Percentiles rank a stretch among this genome's conserved stretches.
Evolutionary conservation across 2,329 filamentous ascomycete species (phyloP).

Genomic region (Colletotrichum shisoi): DNA sequence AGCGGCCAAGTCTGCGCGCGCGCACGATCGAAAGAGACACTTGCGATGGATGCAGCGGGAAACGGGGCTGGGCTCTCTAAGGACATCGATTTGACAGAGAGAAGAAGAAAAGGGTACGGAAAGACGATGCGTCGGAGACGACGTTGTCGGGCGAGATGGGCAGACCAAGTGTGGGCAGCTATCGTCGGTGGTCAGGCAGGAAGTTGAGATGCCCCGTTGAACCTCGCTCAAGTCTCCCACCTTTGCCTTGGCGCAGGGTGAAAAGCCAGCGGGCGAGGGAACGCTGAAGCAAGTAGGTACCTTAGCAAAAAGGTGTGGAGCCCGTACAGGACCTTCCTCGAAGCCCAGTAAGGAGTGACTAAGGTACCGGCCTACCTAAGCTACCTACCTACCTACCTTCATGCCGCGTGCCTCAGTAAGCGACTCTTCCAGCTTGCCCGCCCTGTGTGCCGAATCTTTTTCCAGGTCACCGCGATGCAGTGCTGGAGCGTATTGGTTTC

Average conservation of each 20-base stretch:
- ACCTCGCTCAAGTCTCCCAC: slow-evolving; percentile 2
- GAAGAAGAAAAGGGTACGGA: neutral
- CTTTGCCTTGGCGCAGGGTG: slow-evolving; percentile 3
- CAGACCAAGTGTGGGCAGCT: slow-evolving; percentile 27
- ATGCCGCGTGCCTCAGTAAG: no score
- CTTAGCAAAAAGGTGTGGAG: slow-evolving; percentile 3
- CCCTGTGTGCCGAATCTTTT: neutral
- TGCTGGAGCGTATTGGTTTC: neutral
- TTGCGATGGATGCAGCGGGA: slow-evolving; percentile 1
- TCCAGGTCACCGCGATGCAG: neutral
- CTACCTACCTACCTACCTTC: no score
- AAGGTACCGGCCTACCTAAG: no score
- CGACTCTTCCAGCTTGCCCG: neutral
- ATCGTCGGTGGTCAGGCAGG: slow-evolving; percentile 10
- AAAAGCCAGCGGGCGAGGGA: slow-evolving; percentile 1
- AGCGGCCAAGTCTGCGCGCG: slow-evolving; percentile 11
- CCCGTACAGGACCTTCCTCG: neutral
- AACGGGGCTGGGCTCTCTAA: neutral
- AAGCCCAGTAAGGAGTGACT: slow-evolving; percentile 8
- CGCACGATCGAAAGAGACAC: slow-evolving; percentile 5
- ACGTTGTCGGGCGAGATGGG: slow-evolving; percentile 22
- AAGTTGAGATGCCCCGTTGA: slow-evolving; percentile 7
- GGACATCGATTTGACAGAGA: neutral
- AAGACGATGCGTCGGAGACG: slow-evolving; percentile 9
- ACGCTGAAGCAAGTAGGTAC: slow-evolving; percentile 9